Base-by-base conservation (phyloP, 805 yeast genomes). In the Aciculoconidium aculeatum region DNA sequence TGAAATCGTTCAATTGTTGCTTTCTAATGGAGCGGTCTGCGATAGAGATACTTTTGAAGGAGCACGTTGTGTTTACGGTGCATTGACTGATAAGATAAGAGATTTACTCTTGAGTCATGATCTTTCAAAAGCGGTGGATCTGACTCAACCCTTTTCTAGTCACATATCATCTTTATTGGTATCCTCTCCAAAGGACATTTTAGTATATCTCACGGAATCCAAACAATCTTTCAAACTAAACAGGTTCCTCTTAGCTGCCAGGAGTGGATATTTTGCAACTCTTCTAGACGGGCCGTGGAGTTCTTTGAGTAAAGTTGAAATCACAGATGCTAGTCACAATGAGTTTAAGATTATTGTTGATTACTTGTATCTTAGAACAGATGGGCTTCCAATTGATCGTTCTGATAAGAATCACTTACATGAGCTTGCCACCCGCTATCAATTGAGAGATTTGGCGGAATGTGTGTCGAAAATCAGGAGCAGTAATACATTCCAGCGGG, bases 31-130 rank as follows among this genome's bases (percentile, higher is more conserved):
- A 6, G 86, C 92, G 0, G 65, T 75, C 6, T 81, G 90, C 50
- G 88, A 80, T 50, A 65, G 85, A 44, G 90, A 82, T 47, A 77
- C 87, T n/a, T 76, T 76, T 45, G 83, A 81, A 49, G 92, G 94
- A 3, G 84, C 80, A 8, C 64, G 66, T 24, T 81, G 90, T 40
- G 65, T 82, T 2, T 81, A 83, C 45, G 92, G 88, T 2, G 92
- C 94, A 0, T 53, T 83, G 32, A 83, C 70, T 11, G 86, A 80
- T 45, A 50, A 60, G 4, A 83, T 83, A 15, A 53, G 87, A 25
- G 67, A 70, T 22, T 49, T 80, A 12, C 53, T 83, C 29, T 45
- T 77, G 11, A 62, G 72, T 22, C 77, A 65, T 46, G 87, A 80
- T 47, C 70, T 81, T 24, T 71, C 83, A 5, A 82, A 78, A 43